A percentile compares a stretch with the other conserved stretches of the same genome.
These are phyloP conservation scores for Plenodomus lindquistii DNA, from an alignment of 2,329 filamentous ascomycete genomes.

Conservation along the genomic window DNA sequence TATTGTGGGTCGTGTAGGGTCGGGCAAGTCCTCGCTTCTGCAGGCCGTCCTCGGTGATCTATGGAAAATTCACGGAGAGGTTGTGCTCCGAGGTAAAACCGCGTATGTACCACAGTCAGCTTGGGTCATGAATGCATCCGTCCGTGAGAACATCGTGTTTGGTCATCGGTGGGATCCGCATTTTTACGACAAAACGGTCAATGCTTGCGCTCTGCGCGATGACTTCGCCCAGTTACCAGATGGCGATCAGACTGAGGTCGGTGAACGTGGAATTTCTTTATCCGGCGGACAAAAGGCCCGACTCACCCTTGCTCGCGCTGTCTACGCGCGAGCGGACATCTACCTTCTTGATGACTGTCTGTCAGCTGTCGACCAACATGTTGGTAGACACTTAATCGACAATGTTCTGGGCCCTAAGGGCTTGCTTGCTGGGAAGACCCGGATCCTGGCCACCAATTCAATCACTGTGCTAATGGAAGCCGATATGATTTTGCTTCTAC, in stretches of 20 bases:
- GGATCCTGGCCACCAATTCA: constrained; percentile 91
- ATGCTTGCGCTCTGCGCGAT: constrained; percentile 86
- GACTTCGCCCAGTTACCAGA: constrained; percentile 93
- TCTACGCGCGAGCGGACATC: constrained; percentile 95
- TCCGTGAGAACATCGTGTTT: constrained; percentile 96
- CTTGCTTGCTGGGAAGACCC: constrained; percentile 80
- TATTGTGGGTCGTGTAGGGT: constrained; percentile 89
- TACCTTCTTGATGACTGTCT: constrained; percentile 93
- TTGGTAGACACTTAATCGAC: constrained; percentile 92
- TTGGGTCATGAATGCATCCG: constrained; percentile 98
- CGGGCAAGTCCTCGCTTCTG: constrained; percentile 91
- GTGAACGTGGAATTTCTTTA: constrained; percentile 92
- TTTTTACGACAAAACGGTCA: constrained; percentile 92
- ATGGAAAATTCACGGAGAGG: constrained; percentile 84
- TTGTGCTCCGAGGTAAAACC: constrained; percentile 77
- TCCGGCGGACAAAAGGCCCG: constrained; percentile 96
- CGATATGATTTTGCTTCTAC: constrained; percentile 83
- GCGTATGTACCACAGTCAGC: constrained; percentile 92
- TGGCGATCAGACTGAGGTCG: constrained; percentile 94
- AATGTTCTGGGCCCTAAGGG: constrained; percentile 87
- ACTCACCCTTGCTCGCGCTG: constrained; percentile 86
- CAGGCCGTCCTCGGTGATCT: constrained; percentile 88
- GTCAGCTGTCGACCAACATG: constrained; percentile 97
- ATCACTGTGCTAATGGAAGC: constrained; percentile 89
- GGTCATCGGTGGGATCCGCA: constrained; percentile 90